Evolutionary conservation across 2,329 filamentous ascomycete genomes (phyloP).

Genomic region (Hortaea sp.): DNA sequence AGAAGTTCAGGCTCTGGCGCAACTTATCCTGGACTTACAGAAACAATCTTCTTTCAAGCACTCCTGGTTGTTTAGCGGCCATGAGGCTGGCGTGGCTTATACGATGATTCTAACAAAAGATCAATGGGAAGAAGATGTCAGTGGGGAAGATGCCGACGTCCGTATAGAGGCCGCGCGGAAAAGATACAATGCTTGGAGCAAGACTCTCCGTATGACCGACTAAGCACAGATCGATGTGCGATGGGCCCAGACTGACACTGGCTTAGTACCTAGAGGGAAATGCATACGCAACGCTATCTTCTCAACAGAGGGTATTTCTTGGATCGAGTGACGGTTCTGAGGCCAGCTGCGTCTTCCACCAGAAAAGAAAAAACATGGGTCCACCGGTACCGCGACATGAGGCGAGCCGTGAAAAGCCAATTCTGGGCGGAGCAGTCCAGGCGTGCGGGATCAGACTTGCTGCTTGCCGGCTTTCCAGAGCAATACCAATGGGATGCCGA

Average conservation of each 20-base stretch:
- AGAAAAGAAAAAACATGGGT: too few species aligned
- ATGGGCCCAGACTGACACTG: too few species aligned
- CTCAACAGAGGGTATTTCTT: too few species aligned
- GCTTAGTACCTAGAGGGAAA: too few species aligned
- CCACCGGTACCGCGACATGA: too few species aligned
- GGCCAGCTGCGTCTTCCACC: too few species aligned
- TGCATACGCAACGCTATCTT: too few species aligned
- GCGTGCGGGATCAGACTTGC: too few species aligned
- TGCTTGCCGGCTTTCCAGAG: constrained; percentile 13
- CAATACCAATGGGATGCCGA: constrained; percentile 15
- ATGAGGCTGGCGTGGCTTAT: constrained; percentile 18
- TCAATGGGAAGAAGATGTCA: constrained; percentile 11
- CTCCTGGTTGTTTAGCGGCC: constrained; percentile 20
- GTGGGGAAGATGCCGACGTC: constrained; percentile 4
- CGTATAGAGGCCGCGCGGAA: constrained; percentile 1
- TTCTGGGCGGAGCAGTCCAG: too few species aligned
- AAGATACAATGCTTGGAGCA: constrained; percentile 8
- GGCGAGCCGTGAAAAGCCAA: too few species aligned
- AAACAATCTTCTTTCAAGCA: constrained; percentile 11
- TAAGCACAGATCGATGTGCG: neutral
- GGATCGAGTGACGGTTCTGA: too few species aligned
- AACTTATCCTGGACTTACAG: constrained; percentile 23
- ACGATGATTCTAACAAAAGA: constrained; percentile 10
- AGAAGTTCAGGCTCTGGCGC: constrained; percentile 19
- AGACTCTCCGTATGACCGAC: constrained; percentile 5